A percentile compares a stretch with the other conserved stretches of the same genome.
Conservation (phyloP, 139 green algal genomes). For the Volvox africanus region DNA sequence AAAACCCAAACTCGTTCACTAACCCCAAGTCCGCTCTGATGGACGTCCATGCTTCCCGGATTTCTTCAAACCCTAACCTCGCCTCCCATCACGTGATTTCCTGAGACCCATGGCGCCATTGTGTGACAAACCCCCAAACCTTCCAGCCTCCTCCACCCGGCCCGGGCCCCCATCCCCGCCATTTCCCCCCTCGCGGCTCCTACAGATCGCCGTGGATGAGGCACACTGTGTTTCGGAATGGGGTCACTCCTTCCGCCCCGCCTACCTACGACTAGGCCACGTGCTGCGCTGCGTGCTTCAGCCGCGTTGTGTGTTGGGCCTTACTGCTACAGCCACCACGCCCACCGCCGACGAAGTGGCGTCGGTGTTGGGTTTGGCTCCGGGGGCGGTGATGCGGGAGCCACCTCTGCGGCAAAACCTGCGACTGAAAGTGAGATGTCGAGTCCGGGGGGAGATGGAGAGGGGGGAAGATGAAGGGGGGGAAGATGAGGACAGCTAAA, state of each 20-base stretch:
- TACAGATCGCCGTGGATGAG: constrained; percentile 87
- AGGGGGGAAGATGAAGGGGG: background rate
- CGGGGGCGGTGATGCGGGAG: constrained; percentile 69
- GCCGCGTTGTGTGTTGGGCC: constrained; percentile 78
- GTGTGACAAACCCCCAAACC: too few species aligned
- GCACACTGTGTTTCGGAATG: constrained; percentile 95
- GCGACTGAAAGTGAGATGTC: constrained; percentile 72
- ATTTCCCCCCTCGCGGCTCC: background rate
- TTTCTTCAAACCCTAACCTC: too few species aligned
- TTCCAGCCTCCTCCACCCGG: too few species aligned
- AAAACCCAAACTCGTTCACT: too few species aligned
- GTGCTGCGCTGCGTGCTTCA: constrained; percentile 74
- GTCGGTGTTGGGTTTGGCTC: constrained; percentile 73
- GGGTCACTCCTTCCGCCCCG: constrained; percentile 95
- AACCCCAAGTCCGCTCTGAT: too few species aligned
- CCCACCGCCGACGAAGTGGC: constrained; percentile 60
- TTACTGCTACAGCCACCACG: constrained; percentile 92
- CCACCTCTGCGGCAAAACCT: constrained; percentile 81
- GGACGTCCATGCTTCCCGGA: too few species aligned
- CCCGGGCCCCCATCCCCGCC: background rate
- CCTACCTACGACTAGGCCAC: constrained; percentile 82
- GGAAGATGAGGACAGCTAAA: background rate
- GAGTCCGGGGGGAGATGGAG: background rate
- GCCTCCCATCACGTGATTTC: too few species aligned
- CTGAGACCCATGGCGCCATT: too few species aligned